Evolutionary conservation across 495 filamentous ascomycete genomes (phyloP).

Genomic region (Podospora australis): DNA sequence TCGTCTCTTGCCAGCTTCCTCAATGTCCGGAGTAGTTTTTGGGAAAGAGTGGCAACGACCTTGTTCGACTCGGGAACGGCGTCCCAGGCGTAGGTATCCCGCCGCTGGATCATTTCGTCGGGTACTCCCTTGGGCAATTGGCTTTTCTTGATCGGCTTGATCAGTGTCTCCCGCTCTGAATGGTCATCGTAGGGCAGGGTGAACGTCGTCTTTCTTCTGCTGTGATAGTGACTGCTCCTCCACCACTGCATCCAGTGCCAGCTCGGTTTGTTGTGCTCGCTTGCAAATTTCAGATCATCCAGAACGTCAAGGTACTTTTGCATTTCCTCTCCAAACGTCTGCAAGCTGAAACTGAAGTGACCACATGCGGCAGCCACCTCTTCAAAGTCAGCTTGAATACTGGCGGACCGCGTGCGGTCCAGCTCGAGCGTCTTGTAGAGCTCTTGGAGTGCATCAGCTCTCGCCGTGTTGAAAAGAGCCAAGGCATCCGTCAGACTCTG

Average conservation of each 20-base stretch:
- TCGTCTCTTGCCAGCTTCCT: slow-evolving; percentile 45
- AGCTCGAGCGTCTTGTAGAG: slow-evolving; percentile 74
- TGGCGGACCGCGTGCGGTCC: slow-evolving; percentile 54
- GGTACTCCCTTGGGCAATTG: slow-evolving; percentile 43
- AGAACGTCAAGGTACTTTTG: slow-evolving; percentile 73
- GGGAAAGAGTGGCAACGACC: slow-evolving; percentile 32
- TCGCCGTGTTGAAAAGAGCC: slow-evolving; percentile 64
- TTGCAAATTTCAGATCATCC: slow-evolving; percentile 69
- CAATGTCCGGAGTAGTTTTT: slow-evolving; percentile 30
- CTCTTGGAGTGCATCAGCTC: slow-evolving; percentile 64
- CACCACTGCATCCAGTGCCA: slow-evolving; percentile 91
- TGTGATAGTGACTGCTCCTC: slow-evolving; percentile 37
- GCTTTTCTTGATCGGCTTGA: slow-evolving; percentile 38
- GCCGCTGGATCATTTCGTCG: slow-evolving; percentile 36
- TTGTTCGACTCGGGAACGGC: slow-evolving; percentile 29
- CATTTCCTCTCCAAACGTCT: slow-evolving; percentile 86
- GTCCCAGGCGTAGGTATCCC: slow-evolving; percentile 39
- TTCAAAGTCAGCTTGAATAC: slow-evolving; percentile 87
- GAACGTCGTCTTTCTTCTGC: slow-evolving; percentile 15
- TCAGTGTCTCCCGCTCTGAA: slow-evolving; percentile 36
- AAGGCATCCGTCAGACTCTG: slow-evolving; percentile 73
- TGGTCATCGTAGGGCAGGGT: slow-evolving; percentile 48
- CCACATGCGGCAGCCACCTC: slow-evolving; percentile 94
- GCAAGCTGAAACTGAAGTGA: slow-evolving; percentile 84
- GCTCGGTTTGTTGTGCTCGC: slow-evolving; percentile 53